These are phyloP conservation scores for Fusarium citri DNA, from an alignment of 2,329 filamentous ascomycete genomes.

Conservation along the genomic window DNA sequence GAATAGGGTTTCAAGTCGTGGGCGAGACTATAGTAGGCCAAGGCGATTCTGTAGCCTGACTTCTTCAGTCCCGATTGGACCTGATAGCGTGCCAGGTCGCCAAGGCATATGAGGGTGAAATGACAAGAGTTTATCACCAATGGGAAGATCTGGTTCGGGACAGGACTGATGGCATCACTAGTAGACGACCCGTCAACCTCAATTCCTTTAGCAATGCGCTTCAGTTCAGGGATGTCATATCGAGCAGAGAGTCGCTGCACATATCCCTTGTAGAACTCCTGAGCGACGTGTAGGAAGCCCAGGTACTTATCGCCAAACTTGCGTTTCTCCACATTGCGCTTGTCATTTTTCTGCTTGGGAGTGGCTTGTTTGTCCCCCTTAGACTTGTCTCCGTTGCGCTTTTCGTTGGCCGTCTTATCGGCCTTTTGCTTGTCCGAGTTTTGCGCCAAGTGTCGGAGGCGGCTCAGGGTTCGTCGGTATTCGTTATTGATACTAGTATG, in stretches of 20 bases:
- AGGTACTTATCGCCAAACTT: slow-evolving; percentile 86
- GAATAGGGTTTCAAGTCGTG: slow-evolving; percentile 81
- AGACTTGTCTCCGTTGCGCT: slow-evolving; percentile 42
- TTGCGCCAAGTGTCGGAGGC: slow-evolving; percentile 63
- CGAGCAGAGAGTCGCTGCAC: slow-evolving; percentile 79
- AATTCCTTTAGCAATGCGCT: slow-evolving; percentile 56
- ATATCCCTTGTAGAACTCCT: slow-evolving; percentile 88
- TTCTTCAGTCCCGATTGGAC: slow-evolving; percentile 77
- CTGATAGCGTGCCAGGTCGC: slow-evolving; percentile 90
- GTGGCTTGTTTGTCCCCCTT: slow-evolving; percentile 42
- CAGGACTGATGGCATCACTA: slow-evolving; percentile 56
- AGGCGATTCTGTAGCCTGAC: slow-evolving; percentile 81
- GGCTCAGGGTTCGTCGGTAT: slow-evolving; percentile 77
- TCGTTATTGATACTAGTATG: slow-evolving; percentile 82
- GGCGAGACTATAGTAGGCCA: slow-evolving; percentile 87
- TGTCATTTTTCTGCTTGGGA: slow-evolving; percentile 42
- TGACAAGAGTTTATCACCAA: slow-evolving; percentile 80
- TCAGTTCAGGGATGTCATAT: slow-evolving; percentile 65
- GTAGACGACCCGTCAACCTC: slow-evolving; percentile 49
- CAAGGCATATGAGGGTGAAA: slow-evolving; percentile 84
- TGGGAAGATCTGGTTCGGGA: slow-evolving; percentile 63
- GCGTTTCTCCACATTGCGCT: slow-evolving; percentile 68
- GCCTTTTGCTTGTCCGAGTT: slow-evolving; percentile 64
- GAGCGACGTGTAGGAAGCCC: slow-evolving; percentile 86
- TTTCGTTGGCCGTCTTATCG: slow-evolving; percentile 41